A percentile compares a stretch with the other conserved stretches of the same genome.
Evolutionary conservation across 2,329 filamentous ascomycete species (phyloP).

Genomic region (Pestalotiopsis sp.): DNA sequence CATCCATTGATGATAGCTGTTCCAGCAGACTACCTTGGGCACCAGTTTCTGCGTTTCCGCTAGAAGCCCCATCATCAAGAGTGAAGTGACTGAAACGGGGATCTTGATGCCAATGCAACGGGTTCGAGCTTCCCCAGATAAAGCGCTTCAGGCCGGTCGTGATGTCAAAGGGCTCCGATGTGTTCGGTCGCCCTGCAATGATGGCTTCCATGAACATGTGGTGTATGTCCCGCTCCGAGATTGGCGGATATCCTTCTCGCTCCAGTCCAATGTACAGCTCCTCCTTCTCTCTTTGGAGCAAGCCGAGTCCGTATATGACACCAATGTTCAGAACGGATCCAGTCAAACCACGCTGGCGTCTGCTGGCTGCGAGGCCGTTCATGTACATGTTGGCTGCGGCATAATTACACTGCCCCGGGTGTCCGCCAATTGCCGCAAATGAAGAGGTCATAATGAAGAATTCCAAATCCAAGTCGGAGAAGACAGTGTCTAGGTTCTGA

Average conservation of each 20-base stretch:
- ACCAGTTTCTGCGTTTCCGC: slow-evolving; percentile 8
- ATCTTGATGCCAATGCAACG: slow-evolving; percentile 45
- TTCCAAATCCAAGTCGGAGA: slow-evolving; percentile 35
- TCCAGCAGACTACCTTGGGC: slow-evolving; percentile 29
- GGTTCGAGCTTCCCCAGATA: slow-evolving; percentile 28
- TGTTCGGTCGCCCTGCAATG: slow-evolving; percentile 38
- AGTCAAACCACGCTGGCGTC: slow-evolving; percentile 36
- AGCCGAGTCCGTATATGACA: slow-evolving; percentile 47
- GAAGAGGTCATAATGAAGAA: slow-evolving; percentile 52
- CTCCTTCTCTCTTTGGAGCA: slow-evolving; percentile 43
- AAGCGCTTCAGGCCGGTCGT: slow-evolving; percentile 44
- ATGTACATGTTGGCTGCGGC: slow-evolving; percentile 50
- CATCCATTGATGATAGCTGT: slow-evolving; percentile 24
- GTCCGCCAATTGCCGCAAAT: slow-evolving; percentile 45
- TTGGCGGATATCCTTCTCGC: slow-evolving; percentile 46
- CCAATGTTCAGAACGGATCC: slow-evolving; percentile 47
- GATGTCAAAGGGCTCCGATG: slow-evolving; percentile 33
- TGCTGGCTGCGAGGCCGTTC: slow-evolving; percentile 42
- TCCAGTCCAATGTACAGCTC: slow-evolving; percentile 42
- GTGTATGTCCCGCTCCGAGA: slow-evolving; percentile 54
- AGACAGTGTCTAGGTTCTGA: slow-evolving; percentile 39
- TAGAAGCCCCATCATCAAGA: slow-evolving; percentile 17
- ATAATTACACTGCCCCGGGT: slow-evolving; percentile 47
- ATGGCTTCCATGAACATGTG: slow-evolving; percentile 56
- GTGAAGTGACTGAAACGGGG: slow-evolving; percentile 45